Evolutionary conservation across 164 flowering plant genomes (phyloP).

Genomic region (Santalum album): DNA sequence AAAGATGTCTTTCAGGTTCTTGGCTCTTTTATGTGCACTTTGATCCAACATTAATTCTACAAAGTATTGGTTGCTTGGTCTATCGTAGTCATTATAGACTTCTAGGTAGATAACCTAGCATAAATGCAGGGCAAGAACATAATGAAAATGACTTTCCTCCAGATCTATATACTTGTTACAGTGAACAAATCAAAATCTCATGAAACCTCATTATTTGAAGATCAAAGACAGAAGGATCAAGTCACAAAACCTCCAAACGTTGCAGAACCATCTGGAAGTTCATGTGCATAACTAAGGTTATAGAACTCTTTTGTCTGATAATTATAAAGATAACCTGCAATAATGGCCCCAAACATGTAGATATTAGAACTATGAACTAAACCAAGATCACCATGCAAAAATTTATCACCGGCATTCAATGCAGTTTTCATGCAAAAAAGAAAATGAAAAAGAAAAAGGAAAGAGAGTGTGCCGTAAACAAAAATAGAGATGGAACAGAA

Average conservation of each 20-base stretch:
- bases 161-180: not conserved
- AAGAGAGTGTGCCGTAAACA: not conserved
- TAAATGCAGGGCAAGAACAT: not conserved
- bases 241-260: constrained; percentile 65
- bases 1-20: no score
- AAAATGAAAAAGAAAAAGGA: not conserved
- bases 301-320: constrained; percentile 85
- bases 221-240: not conserved
- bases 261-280: constrained; percentile 59
- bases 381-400: not conserved
- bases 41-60: no score
- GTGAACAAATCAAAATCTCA: no score
- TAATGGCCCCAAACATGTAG: constrained; percentile 1
- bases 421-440: not conserved
- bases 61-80: no score
- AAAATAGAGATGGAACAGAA: not conserved
- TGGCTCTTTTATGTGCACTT: no score
- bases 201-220: no score
- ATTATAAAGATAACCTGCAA: constrained; percentile 85
- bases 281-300: constrained; percentile 78
- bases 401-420: no score
- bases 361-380: not conserved
- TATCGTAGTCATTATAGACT: no score
- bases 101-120: no score
- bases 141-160: not conserved